Conservation (phyloP, 2,329 filamentous ascomycete species). For the Claviceps arundinis region DNA sequence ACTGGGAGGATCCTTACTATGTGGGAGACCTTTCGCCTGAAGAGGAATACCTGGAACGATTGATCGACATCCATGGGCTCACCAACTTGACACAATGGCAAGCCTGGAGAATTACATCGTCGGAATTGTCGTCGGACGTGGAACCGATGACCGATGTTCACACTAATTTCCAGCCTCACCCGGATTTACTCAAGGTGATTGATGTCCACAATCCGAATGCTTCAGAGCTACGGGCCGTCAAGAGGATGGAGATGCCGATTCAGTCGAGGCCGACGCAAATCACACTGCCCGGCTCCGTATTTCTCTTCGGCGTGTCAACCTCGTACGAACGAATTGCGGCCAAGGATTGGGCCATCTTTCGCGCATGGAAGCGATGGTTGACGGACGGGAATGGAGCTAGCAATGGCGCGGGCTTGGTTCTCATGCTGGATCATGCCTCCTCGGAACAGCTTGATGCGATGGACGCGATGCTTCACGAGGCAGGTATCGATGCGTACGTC, state of each 20-base stretch:
- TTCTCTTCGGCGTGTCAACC: slow-evolving; percentile 31
- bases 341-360: slow-evolving; percentile 24
- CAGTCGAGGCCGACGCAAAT: slow-evolving; percentile 17
- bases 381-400: slow-evolving; percentile 25
- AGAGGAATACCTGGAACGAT: slow-evolving; percentile 19
- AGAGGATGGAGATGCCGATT: slow-evolving; percentile 21
- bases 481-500: slow-evolving; percentile 27
- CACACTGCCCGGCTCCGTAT: slow-evolving; percentile 25
- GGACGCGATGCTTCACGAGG: slow-evolving; percentile 16
- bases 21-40: slow-evolving; percentile 14
- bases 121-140: slow-evolving; percentile 15
- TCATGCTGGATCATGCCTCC: slow-evolving; percentile 27
- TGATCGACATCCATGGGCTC: slow-evolving; percentile 15
- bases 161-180: slow-evolving; percentile 18
- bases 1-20: slow-evolving; percentile 7
- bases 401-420: slow-evolving; percentile 30
- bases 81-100: slow-evolving; percentile 21
- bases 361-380: slow-evolving; percentile 32
- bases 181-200: slow-evolving; percentile 13
- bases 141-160: slow-evolving; percentile 17
- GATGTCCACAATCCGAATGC: slow-evolving; percentile 14
- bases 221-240: slow-evolving; percentile 15
- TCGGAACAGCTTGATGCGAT: slow-evolving; percentile 19
- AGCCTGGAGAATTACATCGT: slow-evolving; percentile 19
- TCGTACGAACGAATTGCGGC: slow-evolving; percentile 27